A percentile compares a stretch with the other conserved stretches of the same genome.
Conservation (phyloP, 2,329 filamentous ascomycete species). For the Cercospora zeae-maydis region DNA sequence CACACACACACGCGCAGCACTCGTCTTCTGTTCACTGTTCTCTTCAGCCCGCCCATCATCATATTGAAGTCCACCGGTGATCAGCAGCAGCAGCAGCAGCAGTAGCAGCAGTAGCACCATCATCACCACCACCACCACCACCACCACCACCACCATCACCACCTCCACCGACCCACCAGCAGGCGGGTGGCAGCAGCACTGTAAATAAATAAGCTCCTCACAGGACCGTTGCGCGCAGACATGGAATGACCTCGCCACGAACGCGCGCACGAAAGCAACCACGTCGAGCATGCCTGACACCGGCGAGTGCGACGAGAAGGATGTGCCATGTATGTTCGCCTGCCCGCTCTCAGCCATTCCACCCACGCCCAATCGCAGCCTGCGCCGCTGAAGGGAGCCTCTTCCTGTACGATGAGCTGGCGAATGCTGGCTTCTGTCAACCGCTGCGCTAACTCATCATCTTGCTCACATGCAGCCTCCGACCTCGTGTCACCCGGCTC, state of each 20-base stretch:
- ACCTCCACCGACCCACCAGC: background rate
- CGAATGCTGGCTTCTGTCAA: slow-evolving; percentile 34
- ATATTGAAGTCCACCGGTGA: too few species aligned
- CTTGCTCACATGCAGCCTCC: slow-evolving; percentile 29
- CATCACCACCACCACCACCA: too few species aligned
- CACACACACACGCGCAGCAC: too few species aligned
- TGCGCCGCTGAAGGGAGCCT: slow-evolving; percentile 5
- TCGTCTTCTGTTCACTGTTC: too few species aligned
- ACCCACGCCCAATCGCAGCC: background rate
- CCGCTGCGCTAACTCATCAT: slow-evolving; percentile 30
- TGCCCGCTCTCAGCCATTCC: slow-evolving; percentile 14
- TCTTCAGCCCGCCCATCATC: too few species aligned
- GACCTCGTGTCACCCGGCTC: slow-evolving; percentile 29
- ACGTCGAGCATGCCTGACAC: slow-evolving; percentile 25
- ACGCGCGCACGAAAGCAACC: slow-evolving; percentile 8
- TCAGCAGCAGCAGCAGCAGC: too few species aligned
- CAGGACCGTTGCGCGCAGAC: background rate
- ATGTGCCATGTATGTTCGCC: slow-evolving; percentile 26
- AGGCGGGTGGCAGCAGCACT: slow-evolving; percentile 1
- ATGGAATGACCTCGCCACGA: slow-evolving; percentile 1
- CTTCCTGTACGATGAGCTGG: slow-evolving; percentile 36
- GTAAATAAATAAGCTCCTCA: slow-evolving; percentile 4
- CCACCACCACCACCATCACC: background rate
- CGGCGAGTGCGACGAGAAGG: slow-evolving; percentile 18
- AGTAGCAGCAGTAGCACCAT: too few species aligned